phyloP scores from a whole-genome alignment of 176 grass and related monocot genomes.

The Dactylis glomerata region DNA sequence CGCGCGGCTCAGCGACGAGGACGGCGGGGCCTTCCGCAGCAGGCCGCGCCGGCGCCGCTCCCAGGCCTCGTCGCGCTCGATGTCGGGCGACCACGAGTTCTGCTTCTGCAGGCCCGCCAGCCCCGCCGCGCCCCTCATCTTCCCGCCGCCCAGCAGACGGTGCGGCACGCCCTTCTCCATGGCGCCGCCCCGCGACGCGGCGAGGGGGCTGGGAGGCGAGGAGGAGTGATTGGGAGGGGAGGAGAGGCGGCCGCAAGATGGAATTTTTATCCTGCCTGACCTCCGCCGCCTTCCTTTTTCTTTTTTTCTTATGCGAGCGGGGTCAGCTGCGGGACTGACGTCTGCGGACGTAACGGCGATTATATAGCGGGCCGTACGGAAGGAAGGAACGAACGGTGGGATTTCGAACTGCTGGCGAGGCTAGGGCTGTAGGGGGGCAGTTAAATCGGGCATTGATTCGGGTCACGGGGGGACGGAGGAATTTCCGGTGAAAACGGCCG shows the following conservation, averaged over 20 bases:
- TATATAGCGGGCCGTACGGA: background rate
- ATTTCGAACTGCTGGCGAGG: background rate
- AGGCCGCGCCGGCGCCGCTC: constrained; percentile 55
- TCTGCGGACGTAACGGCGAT: background rate
- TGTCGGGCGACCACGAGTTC: constrained; percentile 83
- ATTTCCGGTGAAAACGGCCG: background rate
- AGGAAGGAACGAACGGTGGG: background rate
- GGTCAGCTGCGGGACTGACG: background rate
- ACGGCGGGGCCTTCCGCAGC: background rate
- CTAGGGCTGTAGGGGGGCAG: background rate
- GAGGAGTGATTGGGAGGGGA: background rate
- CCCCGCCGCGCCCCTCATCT: background rate
- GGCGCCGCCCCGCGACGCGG: constrained; percentile 15
- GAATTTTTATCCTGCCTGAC: background rate
- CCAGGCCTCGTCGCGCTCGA: constrained; percentile 77
- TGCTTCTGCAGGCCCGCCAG: constrained; percentile 56
- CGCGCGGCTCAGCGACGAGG: constrained; percentile 23
- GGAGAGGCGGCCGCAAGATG: background rate
- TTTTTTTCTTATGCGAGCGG: background rate
- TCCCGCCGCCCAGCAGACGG: background rate
- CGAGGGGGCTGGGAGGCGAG: constrained; percentile 20
- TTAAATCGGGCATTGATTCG: background rate
- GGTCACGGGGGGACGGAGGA: background rate
- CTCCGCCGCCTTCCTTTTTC: background rate
- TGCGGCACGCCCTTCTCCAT: constrained; percentile 33